phyloP scores from a whole-genome alignment of 1,284 basidiomycete species.

The Porogramme epimiltina region DNA sequence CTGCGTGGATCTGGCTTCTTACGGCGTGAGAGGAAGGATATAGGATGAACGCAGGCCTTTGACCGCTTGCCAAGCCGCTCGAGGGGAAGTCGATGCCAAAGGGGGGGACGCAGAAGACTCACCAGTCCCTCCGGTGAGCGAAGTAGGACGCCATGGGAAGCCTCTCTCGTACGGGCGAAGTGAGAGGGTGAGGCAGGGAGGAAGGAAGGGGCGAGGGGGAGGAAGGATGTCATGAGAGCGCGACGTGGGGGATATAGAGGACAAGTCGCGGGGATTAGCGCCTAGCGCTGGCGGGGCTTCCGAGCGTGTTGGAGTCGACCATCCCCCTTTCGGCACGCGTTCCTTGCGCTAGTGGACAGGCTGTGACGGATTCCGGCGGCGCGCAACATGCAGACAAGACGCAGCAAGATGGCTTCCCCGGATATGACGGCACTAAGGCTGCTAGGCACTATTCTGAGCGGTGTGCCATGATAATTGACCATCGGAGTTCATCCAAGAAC shows the following conservation, averaged over 20 bases:
- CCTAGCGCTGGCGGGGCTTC: background rate
- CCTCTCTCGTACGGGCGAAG: background rate
- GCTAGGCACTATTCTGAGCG: too few species aligned
- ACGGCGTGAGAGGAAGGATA: background rate
- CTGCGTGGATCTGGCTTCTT: background rate
- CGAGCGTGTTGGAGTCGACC: background rate
- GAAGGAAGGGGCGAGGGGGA: slow-evolving; percentile 3
- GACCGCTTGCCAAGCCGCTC: background rate
- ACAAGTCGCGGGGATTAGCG: background rate
- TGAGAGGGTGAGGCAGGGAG: slow-evolving; percentile 1
- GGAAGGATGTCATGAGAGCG: slow-evolving; percentile 14
- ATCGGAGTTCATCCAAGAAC: too few species aligned
- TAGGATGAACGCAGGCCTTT: background rate
- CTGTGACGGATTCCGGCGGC: background rate
- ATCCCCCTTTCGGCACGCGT: background rate
- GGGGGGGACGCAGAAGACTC: slow-evolving; percentile 7
- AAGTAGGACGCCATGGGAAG: slow-evolving; percentile 20
- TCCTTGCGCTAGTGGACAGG: background rate
- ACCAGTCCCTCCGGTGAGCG: slow-evolving; percentile 21
- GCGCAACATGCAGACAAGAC: too few species aligned
- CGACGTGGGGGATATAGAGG: background rate
- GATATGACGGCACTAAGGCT: too few species aligned
- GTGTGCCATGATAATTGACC: too few species aligned
- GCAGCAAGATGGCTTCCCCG: too few species aligned
- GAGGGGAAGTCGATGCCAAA: background rate